Conservation (phyloP, 352 stramenopile species). For the Vaucheria bursata region DNA sequence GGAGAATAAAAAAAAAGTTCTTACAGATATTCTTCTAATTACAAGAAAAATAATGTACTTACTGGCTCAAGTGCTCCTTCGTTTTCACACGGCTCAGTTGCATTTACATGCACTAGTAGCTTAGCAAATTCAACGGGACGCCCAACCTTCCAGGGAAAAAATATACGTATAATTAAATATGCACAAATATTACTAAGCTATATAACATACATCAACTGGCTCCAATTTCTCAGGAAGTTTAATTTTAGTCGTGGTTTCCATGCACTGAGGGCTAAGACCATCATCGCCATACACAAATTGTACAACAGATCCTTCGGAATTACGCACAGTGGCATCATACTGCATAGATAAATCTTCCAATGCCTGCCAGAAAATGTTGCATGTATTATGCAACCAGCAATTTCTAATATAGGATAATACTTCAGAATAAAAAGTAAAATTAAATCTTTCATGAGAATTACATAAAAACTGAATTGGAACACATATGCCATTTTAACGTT, state of each 20-base stretch:
- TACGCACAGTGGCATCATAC: conserved; percentile 77
- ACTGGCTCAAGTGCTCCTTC: neutral
- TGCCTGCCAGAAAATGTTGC: conserved; percentile 63
- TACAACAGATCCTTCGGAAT: conserved; percentile 82
- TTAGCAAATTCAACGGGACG: conserved; percentile 39
- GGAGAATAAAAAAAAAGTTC: no score
- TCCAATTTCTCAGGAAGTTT: neutral
- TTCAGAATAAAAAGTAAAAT: no score
- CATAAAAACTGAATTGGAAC: no score
- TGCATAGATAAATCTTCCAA: conserved; percentile 90
- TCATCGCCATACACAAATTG: conserved; percentile 99
- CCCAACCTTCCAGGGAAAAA: conserved; percentile 14
- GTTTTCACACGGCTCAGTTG: neutral
- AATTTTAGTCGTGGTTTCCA: conserved; percentile 61
- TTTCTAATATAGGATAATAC: no score
- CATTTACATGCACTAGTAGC: conserved; percentile 31
- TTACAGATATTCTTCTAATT: no score
- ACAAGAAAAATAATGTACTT: no score
- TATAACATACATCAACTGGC: neutral
- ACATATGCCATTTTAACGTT: no score
- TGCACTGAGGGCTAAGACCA: conserved; percentile 91
- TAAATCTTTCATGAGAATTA: no score
- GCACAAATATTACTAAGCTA: neutral
- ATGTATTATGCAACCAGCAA: no score
- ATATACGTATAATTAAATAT: neutral